Conservation (phyloP, 1,139 yeast genomes). For the Geotrichum restrictum region DNA sequence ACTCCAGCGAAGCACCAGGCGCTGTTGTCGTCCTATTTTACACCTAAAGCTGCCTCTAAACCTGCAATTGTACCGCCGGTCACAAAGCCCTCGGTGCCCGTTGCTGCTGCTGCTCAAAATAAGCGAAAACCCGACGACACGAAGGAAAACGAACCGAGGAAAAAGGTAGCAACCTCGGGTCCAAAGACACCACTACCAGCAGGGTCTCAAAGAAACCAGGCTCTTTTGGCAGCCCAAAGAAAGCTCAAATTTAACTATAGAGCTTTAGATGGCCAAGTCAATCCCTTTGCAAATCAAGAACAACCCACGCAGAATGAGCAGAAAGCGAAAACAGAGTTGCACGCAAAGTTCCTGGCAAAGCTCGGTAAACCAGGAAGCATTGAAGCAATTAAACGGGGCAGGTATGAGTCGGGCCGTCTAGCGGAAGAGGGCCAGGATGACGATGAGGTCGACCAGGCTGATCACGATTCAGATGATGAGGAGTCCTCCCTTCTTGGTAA, state of each 20-base stretch:
- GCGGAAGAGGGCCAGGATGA: constrained; percentile 10
- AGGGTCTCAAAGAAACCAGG: background rate
- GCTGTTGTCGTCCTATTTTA: background rate
- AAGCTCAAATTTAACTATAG: constrained; percentile 15
- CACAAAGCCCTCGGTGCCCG: no score
- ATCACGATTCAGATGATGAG: background rate
- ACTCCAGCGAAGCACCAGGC: constrained; percentile 8
- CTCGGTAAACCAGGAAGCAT: constrained; percentile 27
- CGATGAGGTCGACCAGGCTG: constrained; percentile 1
- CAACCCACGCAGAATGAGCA: background rate
- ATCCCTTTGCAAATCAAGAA: background rate
- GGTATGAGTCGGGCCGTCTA: constrained; percentile 12
- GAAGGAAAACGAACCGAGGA: constrained; percentile 1
- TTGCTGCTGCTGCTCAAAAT: background rate
- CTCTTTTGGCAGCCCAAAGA: constrained; percentile 16
- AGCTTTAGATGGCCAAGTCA: background rate
- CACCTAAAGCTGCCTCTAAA: background rate
- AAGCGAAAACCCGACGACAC: constrained; percentile 5
- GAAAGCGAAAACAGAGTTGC: constrained; percentile 14
- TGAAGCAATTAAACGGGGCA: constrained; percentile 22
- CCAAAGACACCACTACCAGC: background rate
- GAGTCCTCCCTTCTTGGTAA: constrained; percentile 3
- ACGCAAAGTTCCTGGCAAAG: constrained; percentile 22
- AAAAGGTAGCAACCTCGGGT: background rate
- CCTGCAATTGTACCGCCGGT: background rate